Conservation (phyloP, 768 basidiomycete genomes). For the Rhodocollybia butyracea region DNA sequence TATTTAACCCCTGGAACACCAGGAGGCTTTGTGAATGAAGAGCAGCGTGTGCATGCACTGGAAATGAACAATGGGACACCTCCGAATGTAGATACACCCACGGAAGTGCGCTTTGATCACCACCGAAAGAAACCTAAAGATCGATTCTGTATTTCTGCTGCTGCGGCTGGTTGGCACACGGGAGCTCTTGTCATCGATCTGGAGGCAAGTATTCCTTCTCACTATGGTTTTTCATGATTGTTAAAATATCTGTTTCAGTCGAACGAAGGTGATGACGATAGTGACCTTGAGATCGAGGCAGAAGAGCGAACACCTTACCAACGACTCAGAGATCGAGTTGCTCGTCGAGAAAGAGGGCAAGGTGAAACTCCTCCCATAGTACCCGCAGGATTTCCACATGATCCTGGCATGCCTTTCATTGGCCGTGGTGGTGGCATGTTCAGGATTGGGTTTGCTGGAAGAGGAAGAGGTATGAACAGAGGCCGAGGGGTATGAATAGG, state of each 20-base stretch:
- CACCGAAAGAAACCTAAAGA: constrained; percentile 45
- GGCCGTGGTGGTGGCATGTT: constrained; percentile 28
- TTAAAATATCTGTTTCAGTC: constrained; percentile 19
- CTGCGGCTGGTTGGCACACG: constrained; percentile 90
- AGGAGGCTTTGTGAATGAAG: constrained; percentile 51
- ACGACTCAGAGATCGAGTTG: not conserved
- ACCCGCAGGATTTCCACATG: constrained; percentile 7
- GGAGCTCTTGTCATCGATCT: constrained; percentile 87
- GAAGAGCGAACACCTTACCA: constrained; percentile 13
- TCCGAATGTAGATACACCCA: constrained; percentile 53
- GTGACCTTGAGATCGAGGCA: constrained; percentile 32
- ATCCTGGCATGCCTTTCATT: constrained; percentile 1
- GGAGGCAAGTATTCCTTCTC: constrained; percentile 45
- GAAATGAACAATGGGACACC: constrained; percentile 28
- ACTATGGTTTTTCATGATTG: not conserved
- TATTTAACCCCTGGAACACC: constrained; percentile 49
- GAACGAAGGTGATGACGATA: constrained; percentile 33
- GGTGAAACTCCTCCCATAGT: constrained; percentile 28
- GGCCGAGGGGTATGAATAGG: constrained; percentile 19
- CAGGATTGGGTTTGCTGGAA: constrained; percentile 59
- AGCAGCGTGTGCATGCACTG: constrained; percentile 24
- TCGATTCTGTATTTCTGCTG: constrained; percentile 74
- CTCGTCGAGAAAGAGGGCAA: constrained; percentile 23
- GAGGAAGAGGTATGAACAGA: constrained; percentile 45
- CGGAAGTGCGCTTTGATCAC: constrained; percentile 71